Percentiles rank a stretch among this genome's conserved stretches.
These are phyloP conservation scores for Xylaria cubensis DNA, from an alignment of 495 filamentous ascomycete species.

Conservation along the genomic window DNA sequence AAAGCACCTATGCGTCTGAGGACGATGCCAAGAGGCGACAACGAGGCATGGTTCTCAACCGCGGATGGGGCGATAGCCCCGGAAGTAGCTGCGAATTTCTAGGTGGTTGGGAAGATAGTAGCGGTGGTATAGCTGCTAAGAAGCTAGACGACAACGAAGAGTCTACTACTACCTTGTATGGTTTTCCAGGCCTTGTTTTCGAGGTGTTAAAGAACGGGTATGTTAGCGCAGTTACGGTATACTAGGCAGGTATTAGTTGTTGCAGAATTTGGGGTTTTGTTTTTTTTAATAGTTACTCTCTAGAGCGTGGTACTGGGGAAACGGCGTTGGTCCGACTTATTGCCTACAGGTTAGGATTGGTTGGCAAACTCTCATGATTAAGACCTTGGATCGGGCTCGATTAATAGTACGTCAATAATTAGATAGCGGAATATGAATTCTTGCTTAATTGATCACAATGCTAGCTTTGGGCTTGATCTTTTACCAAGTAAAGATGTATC, in stretches of 20 bases:
- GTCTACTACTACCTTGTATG: conserved; percentile 88
- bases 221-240: conserved; percentile 89
- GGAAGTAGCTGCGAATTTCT: conserved; percentile 89
- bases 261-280: conserved; percentile 1
- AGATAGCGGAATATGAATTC: neutral
- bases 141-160: conserved; percentile 62
- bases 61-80: conserved; percentile 90
- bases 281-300: neutral
- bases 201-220: conserved; percentile 93
- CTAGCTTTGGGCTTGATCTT: neutral
- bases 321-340: neutral
- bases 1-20: conserved; percentile 64
- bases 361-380: neutral
- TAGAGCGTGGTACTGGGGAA: neutral
- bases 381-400: neutral
- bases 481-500: neutral
- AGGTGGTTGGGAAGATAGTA: conserved; percentile 86
- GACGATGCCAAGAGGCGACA: conserved; percentile 69
- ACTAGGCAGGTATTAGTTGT: conserved; percentile 49
- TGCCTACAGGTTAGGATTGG: neutral
- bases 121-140: conserved; percentile 46
- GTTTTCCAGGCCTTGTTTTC: conserved; percentile 91
- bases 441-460: neutral
- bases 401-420: neutral
- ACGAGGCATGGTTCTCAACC: conserved; percentile 84